Base-by-base conservation (phyloP, 2,329 filamentous ascomycete genomes). In the Huntiella abstrusa region DNA sequence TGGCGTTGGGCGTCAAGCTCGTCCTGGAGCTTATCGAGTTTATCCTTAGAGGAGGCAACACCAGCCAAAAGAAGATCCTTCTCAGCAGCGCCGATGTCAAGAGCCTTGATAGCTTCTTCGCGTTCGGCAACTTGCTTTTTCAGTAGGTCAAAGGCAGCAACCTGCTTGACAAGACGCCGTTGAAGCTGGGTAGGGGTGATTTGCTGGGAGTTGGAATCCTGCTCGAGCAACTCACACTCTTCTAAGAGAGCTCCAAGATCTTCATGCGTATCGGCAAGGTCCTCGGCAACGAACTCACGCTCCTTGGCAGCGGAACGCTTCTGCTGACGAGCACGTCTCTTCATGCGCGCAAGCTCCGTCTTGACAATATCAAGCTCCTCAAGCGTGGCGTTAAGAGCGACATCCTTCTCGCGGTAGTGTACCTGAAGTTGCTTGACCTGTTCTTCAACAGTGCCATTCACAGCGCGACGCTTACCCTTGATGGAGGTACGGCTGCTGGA, bases 131-230 rank as follows among this genome's bases (percentile, higher is more conserved):
- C 57, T 88, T 85, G 6, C 69, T 86, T 56, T 67, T 85, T 46
- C 92, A 93, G 66, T 83, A 81, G 52, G 80, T 83, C n/a, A 91
- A 91, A 69, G 84, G 85, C 3, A 76, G 92, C 68, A 69, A 83
- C 36, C 83, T 84, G 48, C 84, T 85, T 52, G 59, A 74, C 56
- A 69, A 88, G 55, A 86, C 92, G 50, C 62, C 71, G 46, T 65
- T 73, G 12, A 80, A 83, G 55, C 68, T 87, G 48, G 68, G 70
- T 51, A 81, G 75, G 53, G 83, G 85, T 1, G 71, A 84, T 59
- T 83, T 87, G 55, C 71, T 80, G 16, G 73, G 77, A 1, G 81
- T 81, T 38, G 72, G 83, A 39, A 17, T 46, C 49, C 84, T 93
- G 57, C 82, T 94, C 49, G 85, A 94, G 61, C 15, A 46, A 33